Base-by-base conservation (phyloP, 257 asterid genomes). In the Primulina eburnea region DNA sequence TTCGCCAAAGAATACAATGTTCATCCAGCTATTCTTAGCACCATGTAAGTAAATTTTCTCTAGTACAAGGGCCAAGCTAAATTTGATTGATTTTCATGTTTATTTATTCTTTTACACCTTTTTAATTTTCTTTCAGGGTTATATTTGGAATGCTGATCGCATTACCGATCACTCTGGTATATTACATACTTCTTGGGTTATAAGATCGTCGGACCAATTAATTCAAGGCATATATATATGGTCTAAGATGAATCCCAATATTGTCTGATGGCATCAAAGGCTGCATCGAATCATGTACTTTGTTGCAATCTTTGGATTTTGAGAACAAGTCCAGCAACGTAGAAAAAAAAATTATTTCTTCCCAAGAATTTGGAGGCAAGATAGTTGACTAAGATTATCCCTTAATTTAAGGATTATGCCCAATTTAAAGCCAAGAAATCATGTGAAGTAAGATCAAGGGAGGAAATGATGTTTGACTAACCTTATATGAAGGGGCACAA, bases 1-100 rank as follows among this genome's bases (percentile, higher is more conserved):
- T 92, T 92, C 73, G 92, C 98, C 4, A 92, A 92, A 80, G 98
- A 92, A 71, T 92, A 92, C 84, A 92, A 92, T 50, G 95, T 92
- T 33, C 98, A 92, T 79, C 96, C 98, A 1, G 86, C 91, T 64
- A 92, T 92, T 71, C 97, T 92, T 5, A 92, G 98, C 74, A 92
- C 98, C 1, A 93, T 76, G 98, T 92, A 82, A 87, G 89, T 73
- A 40, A 75, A 68, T 33, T 32, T 4, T 0, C 67, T 26, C 0
- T 4, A 11, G 26, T 1, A 10, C 32, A 4, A 1, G 30, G 9
- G 0, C 2, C 37, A 3, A 21, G 56, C 9, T 62, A 14, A 18
- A 29, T 35, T 14, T 20, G 21, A 43, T 33, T 8, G 8, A 2
- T 32, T 34, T 60, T 18, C 55, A 11, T 40, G 17, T 35, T 43